Evolutionary conservation across 2,329 filamentous ascomycete genomes (phyloP), one percentile per base, ranked within the genome.

Genomic region (Cladophialophora bantiana): DNA sequence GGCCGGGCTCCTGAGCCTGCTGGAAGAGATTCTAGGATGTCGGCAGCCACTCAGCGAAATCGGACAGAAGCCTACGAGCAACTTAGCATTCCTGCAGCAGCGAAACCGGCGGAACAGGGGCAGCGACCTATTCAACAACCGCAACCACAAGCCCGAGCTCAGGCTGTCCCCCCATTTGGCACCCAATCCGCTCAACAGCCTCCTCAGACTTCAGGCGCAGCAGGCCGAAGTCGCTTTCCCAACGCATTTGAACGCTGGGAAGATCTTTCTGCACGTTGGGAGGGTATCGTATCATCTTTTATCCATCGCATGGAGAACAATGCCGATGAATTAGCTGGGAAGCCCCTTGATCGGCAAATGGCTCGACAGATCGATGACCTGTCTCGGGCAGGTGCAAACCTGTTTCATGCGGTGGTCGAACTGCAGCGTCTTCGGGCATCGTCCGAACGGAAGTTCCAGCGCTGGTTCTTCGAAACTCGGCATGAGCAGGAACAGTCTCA

Each of bases 231-330:
- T 42, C 64, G 67, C 6, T 71, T 99, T 72, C 95, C 95, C 0
- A 95, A 98, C 79, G 95, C 95, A 0, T 99, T 99, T 75, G 94
- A 99, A 78, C 87, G 95, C 67, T 99, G 95, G 95, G 95, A 99
- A 77, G 94, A 92, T 0, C 81, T 99, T 2, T 99, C 95, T 0
- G 96, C 95, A 5, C 94, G 98, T 74, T 99, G 95, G 95, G 95
- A 99, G 78, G 95, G 95, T 4, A 84, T 99, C 66, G 98, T 95
- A 0, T 94, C 93, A 66, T 98, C 97, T 80, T 99, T 95, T 94
- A 95, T 99, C 71, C 90, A 93, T 55, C 89, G 93, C 72, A 83
- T 99, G 7, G 92, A 99, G 79, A 89, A 95, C 76, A 97, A 97
- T 76, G 90, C 91, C 34, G 89, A 93, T 62, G 93, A 97, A 71